phyloP scores from a whole-genome alignment of 23 red algal genomes.

The Gracilaria domingensis region DNA sequence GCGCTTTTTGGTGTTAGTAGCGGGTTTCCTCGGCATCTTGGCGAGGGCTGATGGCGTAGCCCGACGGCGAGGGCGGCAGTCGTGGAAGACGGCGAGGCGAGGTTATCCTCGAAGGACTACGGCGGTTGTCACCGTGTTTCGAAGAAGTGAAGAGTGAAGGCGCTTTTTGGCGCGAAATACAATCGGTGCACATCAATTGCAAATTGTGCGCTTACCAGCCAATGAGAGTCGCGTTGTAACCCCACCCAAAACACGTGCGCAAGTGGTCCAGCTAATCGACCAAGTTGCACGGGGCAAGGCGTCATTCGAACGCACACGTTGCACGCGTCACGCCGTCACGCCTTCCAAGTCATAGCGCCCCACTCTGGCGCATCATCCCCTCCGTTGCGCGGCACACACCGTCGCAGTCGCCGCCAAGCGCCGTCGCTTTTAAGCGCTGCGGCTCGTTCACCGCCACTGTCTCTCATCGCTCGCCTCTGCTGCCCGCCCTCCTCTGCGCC shows the following conservation, averaged over 20 bases:
- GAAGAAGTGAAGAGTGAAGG: background rate
- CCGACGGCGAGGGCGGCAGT: background rate
- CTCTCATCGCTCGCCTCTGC: background rate
- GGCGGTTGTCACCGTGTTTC: conserved; percentile 4
- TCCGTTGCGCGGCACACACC: conserved; percentile 13
- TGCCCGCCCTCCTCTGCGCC: background rate
- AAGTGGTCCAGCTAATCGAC: background rate
- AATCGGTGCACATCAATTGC: background rate
- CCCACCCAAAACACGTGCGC: background rate
- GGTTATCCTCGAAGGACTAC: too few relatives aligned
- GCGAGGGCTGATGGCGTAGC: background rate
- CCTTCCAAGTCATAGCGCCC: conserved; percentile 21
- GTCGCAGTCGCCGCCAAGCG: background rate
- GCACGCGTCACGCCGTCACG: conserved; percentile 9
- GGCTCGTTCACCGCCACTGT: conserved; percentile 11
- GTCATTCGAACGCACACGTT: background rate
- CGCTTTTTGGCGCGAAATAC: conserved; percentile 21
- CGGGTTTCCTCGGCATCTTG: conserved; percentile 2
- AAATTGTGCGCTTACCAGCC: background rate
- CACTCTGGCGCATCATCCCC: conserved; percentile 4
- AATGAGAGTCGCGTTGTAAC: too few relatives aligned
- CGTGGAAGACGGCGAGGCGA: background rate
- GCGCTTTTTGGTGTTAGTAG: background rate
- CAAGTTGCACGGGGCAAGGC: background rate
- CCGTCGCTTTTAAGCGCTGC: background rate